Evolutionary conservation across 345 rosid genomes (phyloP).

Genomic region (Gossypium sturtianum): DNA sequence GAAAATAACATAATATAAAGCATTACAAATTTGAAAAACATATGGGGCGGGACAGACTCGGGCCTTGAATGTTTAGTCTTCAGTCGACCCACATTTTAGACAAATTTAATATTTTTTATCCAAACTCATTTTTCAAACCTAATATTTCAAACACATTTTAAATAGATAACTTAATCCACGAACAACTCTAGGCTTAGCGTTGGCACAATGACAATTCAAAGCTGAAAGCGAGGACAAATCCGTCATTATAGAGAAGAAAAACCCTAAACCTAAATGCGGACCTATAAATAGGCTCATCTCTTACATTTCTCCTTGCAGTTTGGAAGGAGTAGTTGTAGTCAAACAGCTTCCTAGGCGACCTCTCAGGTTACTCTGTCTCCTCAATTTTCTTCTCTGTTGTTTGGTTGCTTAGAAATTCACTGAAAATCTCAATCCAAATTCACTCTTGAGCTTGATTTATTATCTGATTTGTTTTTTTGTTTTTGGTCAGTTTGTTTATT

Average conservation of each 20-base stretch:
- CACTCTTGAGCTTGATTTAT: background rate
- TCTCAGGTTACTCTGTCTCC: slow-evolving; percentile 4
- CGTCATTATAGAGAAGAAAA: background rate
- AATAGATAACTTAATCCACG: no score
- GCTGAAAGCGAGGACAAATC: background rate
- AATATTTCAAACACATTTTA: no score
- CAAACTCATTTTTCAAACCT: accelerated
- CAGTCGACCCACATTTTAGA: accelerated
- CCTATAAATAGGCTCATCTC: slow-evolving; percentile 5
- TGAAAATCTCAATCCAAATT: no score
- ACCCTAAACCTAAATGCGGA: background rate
- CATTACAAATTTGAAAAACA: no score
- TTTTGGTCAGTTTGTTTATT: background rate
- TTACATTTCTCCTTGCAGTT: background rate
- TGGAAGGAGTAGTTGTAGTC: background rate
- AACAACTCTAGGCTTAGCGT: no score
- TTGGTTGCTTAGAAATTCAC: background rate
- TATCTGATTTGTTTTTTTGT: background rate
- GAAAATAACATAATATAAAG: no score
- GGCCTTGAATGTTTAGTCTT: no score
- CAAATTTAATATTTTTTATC: accelerated
- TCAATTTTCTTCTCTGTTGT: background rate
- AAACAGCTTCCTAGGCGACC: slow-evolving; percentile 10
- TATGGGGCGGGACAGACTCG: no score
- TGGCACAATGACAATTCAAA: background rate